Evolutionary conservation across 768 basidiomycete genomes (phyloP), one percentile per base, ranked within the genome.

Genomic region (Leccinum longicurvipes): DNA sequence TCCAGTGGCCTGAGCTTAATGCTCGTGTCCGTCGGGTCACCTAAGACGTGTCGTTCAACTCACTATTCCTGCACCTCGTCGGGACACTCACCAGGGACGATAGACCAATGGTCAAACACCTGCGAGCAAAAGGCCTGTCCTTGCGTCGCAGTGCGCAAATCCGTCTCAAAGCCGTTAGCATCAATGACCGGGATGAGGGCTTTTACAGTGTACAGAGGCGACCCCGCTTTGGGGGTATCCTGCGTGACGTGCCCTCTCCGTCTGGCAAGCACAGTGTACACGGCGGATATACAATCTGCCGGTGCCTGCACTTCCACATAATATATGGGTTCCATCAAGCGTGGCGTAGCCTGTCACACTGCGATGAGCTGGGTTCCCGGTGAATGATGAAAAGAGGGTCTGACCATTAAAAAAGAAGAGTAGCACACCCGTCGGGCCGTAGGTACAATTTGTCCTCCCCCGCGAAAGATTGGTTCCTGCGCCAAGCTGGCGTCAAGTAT

Each of bases 281-380:
- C 95, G 11, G 95, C 94, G 21, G 97, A 97, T 60, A 99, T 95
- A 68, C 97, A 98, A 70, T 99, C 97, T 17, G 95, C 93, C 8
- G 97, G 97, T 7, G 96, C 92, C 73, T 98, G 96, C n/a, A 99
- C 95, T 73, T 99, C 97, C 52, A 98, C 96, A 68, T 93, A 98
- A 79, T 96, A 98, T 59, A 98, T 87, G 4, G 97, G 97, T 72
- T 99, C 96, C 86, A 96, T 93, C 56, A 97, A 73, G 56, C 94
- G 84, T 4, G 96, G 96, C 3, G 94, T 91, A 15, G 96, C 94
- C 94, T 96, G 61, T 48, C 21, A n/a, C 29, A 34, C 15, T 17
- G 21, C 7, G 50, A 50, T 55, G 49, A 47, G 47, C n/a, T 12
- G 3, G 49, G 47, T 15, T 31, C 28, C 19, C 42, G 12, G 52